Conservation (phyloP, 1,284 basidiomycete species). For the Neolentinus lepideus region DNA sequence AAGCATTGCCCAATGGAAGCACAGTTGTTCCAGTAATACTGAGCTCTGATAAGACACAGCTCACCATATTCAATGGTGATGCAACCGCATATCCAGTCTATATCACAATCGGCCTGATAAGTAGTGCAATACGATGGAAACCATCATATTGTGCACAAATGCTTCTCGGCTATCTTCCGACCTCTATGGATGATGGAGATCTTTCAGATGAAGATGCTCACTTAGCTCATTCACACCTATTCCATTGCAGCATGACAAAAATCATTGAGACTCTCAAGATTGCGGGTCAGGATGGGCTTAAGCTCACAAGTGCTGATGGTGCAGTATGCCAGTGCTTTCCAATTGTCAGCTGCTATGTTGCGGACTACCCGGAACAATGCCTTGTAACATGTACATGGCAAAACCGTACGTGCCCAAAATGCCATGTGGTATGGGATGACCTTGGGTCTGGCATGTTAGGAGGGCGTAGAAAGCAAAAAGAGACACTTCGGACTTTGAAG, state of each 20-base stretch:
- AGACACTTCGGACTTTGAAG: too few relatives aligned
- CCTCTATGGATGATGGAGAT: too few relatives aligned
- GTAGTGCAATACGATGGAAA: background rate
- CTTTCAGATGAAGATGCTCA: too few relatives aligned
- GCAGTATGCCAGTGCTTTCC: conserved; percentile 7
- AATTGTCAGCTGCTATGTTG: conserved; percentile 11
- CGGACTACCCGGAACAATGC: conserved; percentile 17
- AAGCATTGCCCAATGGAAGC: conserved; percentile 10
- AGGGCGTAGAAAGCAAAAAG: too few relatives aligned
- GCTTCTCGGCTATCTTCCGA: conserved; percentile 21
- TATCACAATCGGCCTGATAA: background rate
- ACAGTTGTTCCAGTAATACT: conserved; percentile 15
- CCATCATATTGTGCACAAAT: conserved; percentile 18
- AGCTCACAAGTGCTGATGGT: conserved; percentile 1
- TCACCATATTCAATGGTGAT: conserved; percentile 14
- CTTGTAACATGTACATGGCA: conserved; percentile 10
- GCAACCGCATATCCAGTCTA: background rate
- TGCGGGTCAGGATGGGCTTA: background rate
- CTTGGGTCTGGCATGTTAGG: too few relatives aligned
- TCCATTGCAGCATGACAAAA: conserved; percentile 3
- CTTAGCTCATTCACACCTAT: too few relatives aligned
- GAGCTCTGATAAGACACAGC: conserved; percentile 14
- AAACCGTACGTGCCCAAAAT: conserved; percentile 10
- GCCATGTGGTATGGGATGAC: too few relatives aligned
- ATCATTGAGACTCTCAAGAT: conserved; percentile 10